Base-by-base conservation (phyloP, 1,139 yeast species). In the Pichia terricola region DNA sequence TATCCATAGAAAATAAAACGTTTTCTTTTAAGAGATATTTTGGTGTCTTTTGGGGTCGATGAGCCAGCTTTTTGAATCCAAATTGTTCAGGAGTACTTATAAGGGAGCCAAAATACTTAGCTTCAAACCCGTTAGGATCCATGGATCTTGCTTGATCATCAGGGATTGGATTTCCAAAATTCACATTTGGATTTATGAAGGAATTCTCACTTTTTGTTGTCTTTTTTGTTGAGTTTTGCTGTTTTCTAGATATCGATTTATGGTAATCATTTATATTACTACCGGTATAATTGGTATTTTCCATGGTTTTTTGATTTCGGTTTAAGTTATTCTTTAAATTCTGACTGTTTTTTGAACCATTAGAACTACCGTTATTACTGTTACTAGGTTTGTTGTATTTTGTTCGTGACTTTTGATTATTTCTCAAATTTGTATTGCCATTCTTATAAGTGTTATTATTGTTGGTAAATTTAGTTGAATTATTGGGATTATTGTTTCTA, bases 11-110 rank as follows among this genome's bases (percentile, higher is more conserved):
- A 41, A 62, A 59, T 34, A 58, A 48, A 3, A 56, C 55, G 30
- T 57, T 58, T 35, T 59, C 62, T 36, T 58, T 53, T 27, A 61
- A 46, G 45, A 62, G 35, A 40, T 62, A 62, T 28, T 55, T 53
- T 5, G 65, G 64, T 2, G 47, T 44, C 10, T 44, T 47, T 8
- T 46, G 55, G 4, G 42, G 45, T 6, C 44, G 45, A 16, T 47
- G 56, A 4, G 44, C 39, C 3, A 57, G 16, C 41, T 53, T 56
- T 2, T 43, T 37, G 45, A 55, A 62, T 3, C 65, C 65, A 5
- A 48, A 44, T 3, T 34, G 8, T 33, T 54, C 58, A 1, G 65
- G 62, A 36, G 49, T 44, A 2, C 35, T 30, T 1, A 61, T 10
- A 8, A 62, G 40, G 1, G 56, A 45, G 0, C 65, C 66, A 35